These are phyloP conservation scores for Geum urbanum DNA, from an alignment of 306 rosid genomes.

Conservation along the genomic window DNA sequence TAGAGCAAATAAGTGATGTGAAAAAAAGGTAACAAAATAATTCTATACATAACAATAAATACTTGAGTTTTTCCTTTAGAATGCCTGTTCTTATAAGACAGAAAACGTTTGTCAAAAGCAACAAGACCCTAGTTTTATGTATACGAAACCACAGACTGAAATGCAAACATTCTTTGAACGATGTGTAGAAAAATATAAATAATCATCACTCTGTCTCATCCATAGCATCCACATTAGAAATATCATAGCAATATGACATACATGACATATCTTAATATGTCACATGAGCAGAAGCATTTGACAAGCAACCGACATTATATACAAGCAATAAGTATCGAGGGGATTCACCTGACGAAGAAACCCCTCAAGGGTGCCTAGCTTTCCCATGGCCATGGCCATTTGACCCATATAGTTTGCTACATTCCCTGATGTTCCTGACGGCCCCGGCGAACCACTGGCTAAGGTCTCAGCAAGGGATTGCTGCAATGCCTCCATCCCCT, in stretches of 20 bases:
- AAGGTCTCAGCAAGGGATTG: conserved; percentile 89
- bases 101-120: neutral
- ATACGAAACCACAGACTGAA: neutral
- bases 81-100: neutral
- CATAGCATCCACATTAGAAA: too few species aligned
- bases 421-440: conserved; percentile 71
- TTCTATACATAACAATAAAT: neutral
- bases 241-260: neutral
- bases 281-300: too few species aligned
- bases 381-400: conserved; percentile 99
- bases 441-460: conserved; percentile 72
- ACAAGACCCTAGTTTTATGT: neutral
- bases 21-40: neutral
- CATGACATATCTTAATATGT: too few species aligned
- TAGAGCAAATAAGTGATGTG: neutral
- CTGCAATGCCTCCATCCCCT: conserved; percentile 98
- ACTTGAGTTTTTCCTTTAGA: too few species aligned
- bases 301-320: neutral
- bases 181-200: too few species aligned
- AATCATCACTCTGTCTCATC: neutral
- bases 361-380: conserved; percentile 91
- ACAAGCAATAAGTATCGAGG: neutral
- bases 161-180: neutral
- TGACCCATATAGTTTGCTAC: conserved; percentile 99
- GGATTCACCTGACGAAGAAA: conserved; percentile 81